A percentile compares a stretch with the other conserved stretches of the same genome.
phyloP scores from a whole-genome alignment of 2,329 filamentous ascomycete species.

The Arachnomyces sp. region DNA sequence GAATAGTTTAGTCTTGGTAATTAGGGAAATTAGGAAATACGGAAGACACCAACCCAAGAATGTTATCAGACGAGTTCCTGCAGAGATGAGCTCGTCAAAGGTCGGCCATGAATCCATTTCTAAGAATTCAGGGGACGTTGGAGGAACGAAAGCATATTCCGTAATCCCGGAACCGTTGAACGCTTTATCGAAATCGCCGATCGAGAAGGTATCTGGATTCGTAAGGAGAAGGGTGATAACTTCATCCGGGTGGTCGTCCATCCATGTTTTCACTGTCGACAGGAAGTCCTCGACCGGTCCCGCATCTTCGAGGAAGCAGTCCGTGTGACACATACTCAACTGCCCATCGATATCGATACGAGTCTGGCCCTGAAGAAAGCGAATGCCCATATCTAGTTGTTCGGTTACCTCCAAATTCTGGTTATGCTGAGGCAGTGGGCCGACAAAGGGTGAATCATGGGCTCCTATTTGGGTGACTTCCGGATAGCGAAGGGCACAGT shows the following conservation, averaged over 20 bases:
- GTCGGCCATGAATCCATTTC: constrained; percentile 36
- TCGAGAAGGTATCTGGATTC: constrained; percentile 44
- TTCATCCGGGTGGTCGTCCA: constrained; percentile 51
- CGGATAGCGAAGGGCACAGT: constrained; percentile 51
- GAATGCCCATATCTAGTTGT: constrained; percentile 54
- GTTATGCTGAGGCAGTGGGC: constrained; percentile 47
- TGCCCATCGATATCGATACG: constrained; percentile 41
- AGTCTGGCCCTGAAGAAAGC: constrained; percentile 57
- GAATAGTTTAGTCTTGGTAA: neutral
- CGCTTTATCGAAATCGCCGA: constrained; percentile 25
- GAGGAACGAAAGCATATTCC: constrained; percentile 30
- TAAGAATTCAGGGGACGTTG: constrained; percentile 20
- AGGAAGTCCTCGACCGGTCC: constrained; percentile 51
- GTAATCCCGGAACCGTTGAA: constrained; percentile 26
- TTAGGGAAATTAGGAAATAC: neutral
- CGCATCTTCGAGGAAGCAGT: constrained; percentile 51
- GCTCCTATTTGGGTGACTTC: constrained; percentile 55
- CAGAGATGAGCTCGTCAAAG: constrained; percentile 31
- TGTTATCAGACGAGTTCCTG: constrained; percentile 35
- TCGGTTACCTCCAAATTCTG: constrained; percentile 51
- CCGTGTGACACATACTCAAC: constrained; percentile 57
- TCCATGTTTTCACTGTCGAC: constrained; percentile 50
- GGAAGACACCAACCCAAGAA: constrained; percentile 29
- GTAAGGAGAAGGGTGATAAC: constrained; percentile 57
- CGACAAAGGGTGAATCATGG: constrained; percentile 59